Evolutionary conservation across 495 filamentous ascomycete genomes (phyloP).

Genomic region (Xanthoparmelia taractica): DNA sequence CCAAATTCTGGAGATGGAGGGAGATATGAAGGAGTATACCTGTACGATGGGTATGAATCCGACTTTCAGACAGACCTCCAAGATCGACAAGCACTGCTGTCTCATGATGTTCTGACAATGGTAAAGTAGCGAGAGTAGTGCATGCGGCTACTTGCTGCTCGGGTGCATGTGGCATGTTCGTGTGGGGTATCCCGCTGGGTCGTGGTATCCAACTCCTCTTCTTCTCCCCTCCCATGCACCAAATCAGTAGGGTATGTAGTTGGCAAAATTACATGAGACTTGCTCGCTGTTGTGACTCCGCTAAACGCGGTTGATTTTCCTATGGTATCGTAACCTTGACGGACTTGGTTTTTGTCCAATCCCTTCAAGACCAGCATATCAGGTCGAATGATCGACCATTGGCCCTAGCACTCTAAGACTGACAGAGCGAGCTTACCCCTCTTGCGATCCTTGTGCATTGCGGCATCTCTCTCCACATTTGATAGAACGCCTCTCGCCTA

Average conservation of each 20-base stretch:
- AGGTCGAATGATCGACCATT: neutral
- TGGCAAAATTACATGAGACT: neutral
- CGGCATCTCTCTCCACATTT: conserved; percentile 6
- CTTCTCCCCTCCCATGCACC: neutral
- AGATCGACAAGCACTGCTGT: neutral
- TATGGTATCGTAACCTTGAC: neutral
- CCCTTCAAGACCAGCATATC: neutral
- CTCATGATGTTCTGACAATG: neutral
- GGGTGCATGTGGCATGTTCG: neutral
- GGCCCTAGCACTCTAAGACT: neutral
- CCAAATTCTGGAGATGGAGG: neutral
- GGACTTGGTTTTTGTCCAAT: neutral
- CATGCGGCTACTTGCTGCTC: neutral
- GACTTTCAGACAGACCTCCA: too few species aligned
- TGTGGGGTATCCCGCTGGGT: conserved; percentile 1
- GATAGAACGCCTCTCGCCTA: conserved; percentile 16
- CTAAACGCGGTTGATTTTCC: neutral
- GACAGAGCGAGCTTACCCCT: neutral
- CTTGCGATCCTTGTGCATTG: neutral
- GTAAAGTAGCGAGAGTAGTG: neutral
- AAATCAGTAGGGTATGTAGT: neutral
- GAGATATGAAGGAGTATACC: too few species aligned
- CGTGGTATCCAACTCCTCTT: neutral
- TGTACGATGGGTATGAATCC: neutral
- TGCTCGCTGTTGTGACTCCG: neutral